Base-by-base conservation (phyloP, 352 stramenopile species). In the Globisporangium okanoganense region DNA sequence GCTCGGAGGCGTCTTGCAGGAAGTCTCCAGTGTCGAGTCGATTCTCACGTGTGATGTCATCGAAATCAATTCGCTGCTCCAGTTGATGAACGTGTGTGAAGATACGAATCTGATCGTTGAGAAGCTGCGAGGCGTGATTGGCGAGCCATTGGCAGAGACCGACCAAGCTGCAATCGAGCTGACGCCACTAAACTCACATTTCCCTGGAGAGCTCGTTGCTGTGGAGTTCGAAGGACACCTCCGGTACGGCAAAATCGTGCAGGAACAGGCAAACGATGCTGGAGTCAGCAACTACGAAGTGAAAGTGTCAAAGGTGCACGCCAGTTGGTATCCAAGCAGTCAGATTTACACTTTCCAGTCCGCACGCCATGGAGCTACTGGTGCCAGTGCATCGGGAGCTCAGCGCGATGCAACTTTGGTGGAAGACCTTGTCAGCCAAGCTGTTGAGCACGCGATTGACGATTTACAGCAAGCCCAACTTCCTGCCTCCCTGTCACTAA, bases 341-440 rank as follows among this genome's bases (percentile, higher is more conserved):
- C 76, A 91, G 27, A 70, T 95, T 24, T 90, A 78, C 59, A 88
- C 83, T 50, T 95, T 93, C 64, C 79, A 74, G 8, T 90, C 82
- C 0, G 72, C 66, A 44, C 74, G 85, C 2, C 58, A 64, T 24
- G 36, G 25, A 22, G n/a, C 18, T 38, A 12, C 18, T 41, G n/a
- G 40, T 31, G 20, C 16, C 38, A 40, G 40, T 43, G 54, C 44
- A 20, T 5, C 45, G 10, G 60, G 29, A 38, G 43, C 27, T 14
- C 16, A 51, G 5, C 40, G 25, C 59, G 41, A 41, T n/a, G 27
- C 47, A 47, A 16, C 18, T 22, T 41, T 22, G 13, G 33, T 51
- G 6, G 45, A 33, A 54, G 44, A n/a, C 38, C 24, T 52, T 38
- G 44, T 35, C 12, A 22, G 33, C 3, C 24, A 38, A 10, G 14